phyloP scores from a whole-genome alignment of 495 filamentous ascomycete species.

The Lophiotrema nucula region DNA sequence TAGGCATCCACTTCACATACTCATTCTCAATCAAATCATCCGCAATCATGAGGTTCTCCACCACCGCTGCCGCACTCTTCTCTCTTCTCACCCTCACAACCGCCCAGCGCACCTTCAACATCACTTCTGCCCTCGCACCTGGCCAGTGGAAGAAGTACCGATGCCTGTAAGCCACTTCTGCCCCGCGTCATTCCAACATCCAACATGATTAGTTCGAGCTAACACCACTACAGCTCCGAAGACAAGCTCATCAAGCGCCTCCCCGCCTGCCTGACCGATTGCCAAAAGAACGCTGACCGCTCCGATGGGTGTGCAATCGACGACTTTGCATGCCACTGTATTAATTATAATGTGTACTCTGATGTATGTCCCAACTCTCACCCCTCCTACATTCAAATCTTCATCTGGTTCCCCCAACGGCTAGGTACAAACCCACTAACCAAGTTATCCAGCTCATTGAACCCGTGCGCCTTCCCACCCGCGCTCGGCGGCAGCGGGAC shows the following conservation, averaged over 20 bases:
- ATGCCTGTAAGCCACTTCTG: slow-evolving; percentile 5
- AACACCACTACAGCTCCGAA: too few relatives aligned
- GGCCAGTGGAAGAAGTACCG: neutral
- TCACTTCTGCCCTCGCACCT: neutral
- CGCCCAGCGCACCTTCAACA: neutral
- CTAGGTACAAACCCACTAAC: too few relatives aligned
- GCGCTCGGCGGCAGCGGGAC: slow-evolving; percentile 5
- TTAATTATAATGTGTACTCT: slow-evolving; percentile 9
- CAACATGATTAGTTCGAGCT: too few relatives aligned
- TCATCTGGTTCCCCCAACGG: neutral
- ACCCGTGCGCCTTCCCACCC: slow-evolving; percentile 17
- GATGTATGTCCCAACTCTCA: too few relatives aligned
- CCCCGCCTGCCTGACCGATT: neutral
- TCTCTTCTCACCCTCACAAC: neutral
- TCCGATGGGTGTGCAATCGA: slow-evolving; percentile 17
- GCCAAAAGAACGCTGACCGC: slow-evolving; percentile 7
- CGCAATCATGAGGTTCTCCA: too few relatives aligned
- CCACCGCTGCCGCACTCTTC: too few relatives aligned
- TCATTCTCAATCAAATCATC: too few relatives aligned
- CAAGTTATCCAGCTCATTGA: slow-evolving; percentile 5
- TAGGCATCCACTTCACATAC: too few relatives aligned
- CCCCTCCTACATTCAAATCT: neutral
- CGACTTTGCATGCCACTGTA: slow-evolving; percentile 14
- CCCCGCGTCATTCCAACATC: too few relatives aligned
- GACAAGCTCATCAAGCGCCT: neutral